phyloP scores from a whole-genome alignment of 768 basidiomycete genomes.

The Pleurotus ostreatus region DNA sequence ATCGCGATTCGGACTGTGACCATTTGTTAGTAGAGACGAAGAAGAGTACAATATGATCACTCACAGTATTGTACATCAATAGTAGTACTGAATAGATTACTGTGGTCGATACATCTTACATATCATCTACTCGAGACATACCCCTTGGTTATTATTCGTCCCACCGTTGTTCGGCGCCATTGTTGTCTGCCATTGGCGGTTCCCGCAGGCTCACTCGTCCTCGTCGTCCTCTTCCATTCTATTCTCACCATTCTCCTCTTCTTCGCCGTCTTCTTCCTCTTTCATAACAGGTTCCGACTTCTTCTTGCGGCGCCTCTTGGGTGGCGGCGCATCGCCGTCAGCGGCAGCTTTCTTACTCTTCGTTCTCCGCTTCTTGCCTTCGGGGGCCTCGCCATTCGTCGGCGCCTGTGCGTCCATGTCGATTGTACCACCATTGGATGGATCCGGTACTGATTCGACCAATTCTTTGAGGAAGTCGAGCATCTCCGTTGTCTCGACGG shows the following conservation, averaged over 20 bases:
- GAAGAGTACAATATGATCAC: no score
- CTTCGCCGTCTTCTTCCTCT: constrained; percentile 26
- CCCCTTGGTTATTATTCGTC: constrained; percentile 22
- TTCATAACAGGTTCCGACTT: constrained; percentile 32
- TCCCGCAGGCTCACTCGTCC: constrained; percentile 11
- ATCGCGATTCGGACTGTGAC: no score
- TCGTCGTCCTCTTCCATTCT: constrained; percentile 37
- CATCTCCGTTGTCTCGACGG: constrained; percentile 81
- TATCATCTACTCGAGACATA: constrained; percentile 1
- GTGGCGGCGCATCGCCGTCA: constrained; percentile 32
- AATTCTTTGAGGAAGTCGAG: constrained; percentile 95
- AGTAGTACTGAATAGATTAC: background rate
- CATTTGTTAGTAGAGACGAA: no score
- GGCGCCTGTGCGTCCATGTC: constrained; percentile 46
- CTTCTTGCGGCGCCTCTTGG: constrained; percentile 51
- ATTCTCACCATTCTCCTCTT: constrained; percentile 23
- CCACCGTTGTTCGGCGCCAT: constrained; percentile 31
- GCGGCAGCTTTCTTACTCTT: constrained; percentile 44
- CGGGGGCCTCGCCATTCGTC: constrained; percentile 37
- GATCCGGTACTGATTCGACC: constrained; percentile 82
- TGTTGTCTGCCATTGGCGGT: constrained; percentile 21
- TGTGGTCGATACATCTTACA: background rate
- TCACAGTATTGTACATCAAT: background rate
- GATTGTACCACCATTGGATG: constrained; percentile 77
- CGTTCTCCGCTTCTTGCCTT: constrained; percentile 55